These are phyloP conservation scores for Fusarium sp. DNA, from an alignment of 2,329 filamentous ascomycete genomes.

Conservation along the genomic window DNA sequence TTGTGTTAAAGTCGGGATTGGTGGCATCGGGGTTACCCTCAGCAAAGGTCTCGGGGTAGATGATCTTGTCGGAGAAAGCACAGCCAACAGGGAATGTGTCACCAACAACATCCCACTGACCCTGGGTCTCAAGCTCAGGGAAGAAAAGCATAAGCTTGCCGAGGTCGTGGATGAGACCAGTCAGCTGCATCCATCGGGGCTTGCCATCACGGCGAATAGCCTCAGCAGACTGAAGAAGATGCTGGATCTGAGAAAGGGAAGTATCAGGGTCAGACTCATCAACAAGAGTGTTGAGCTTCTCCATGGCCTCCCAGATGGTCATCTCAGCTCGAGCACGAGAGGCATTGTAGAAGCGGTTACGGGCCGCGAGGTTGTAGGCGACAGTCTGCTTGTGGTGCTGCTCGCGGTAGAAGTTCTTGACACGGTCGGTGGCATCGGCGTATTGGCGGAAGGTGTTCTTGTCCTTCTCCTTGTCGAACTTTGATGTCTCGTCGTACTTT, in stretches of 20 bases:
- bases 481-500: constrained; percentile 65
- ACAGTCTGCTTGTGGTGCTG: constrained; percentile 80
- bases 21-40: constrained; percentile 78
- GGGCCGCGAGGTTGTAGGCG: constrained; percentile 85
- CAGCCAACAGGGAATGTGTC: constrained; percentile 86
- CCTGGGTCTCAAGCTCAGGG: constrained; percentile 72
- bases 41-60: constrained; percentile 82
- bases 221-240: constrained; percentile 88
- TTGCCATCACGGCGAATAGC: constrained; percentile 88
- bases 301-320: constrained; percentile 91
- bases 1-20: constrained; percentile 79
- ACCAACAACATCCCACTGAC: constrained; percentile 94
- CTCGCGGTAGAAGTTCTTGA: constrained; percentile 87
- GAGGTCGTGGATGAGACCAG: constrained; percentile 81
- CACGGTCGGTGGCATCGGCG: constrained; percentile 83
- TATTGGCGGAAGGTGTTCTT: constrained; percentile 87
- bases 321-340: constrained; percentile 75
- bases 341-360: constrained; percentile 68
- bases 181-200: constrained; percentile 85
- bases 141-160: constrained; percentile 86
- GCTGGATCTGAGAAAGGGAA: constrained; percentile 87
- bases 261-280: constrained; percentile 95
- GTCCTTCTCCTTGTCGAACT: constrained; percentile 81
- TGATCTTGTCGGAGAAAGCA: constrained; percentile 79
- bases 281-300: constrained; percentile 90